Evolutionary conservation across 352 stramenopile species (phyloP).

Genomic region (Phytophthora pisi): DNA sequence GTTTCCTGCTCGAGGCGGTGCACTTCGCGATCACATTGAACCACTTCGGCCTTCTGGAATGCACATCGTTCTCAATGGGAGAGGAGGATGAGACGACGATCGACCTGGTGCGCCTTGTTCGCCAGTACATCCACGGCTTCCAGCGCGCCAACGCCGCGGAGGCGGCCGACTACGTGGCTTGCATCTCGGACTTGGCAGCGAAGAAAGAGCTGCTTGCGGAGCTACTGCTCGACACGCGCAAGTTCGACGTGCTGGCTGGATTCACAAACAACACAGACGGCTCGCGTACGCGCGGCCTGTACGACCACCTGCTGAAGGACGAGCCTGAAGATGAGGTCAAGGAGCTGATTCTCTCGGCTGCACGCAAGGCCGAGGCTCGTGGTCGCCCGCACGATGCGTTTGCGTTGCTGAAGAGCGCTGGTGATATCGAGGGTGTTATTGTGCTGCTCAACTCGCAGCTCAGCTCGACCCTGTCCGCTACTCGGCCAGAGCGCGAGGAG

Average conservation of each 20-base stretch:
- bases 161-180: constrained; percentile 83
- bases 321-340: constrained; percentile 77
- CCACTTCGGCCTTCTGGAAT: constrained; percentile 75
- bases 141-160: constrained; percentile 78
- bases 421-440: constrained; percentile 79
- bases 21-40: constrained; percentile 85
- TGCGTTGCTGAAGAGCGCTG: constrained; percentile 77
- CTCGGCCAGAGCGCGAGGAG: constrained; percentile 70
- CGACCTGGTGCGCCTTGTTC: constrained; percentile 77
- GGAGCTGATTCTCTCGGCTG: constrained; percentile 74
- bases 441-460: constrained; percentile 79
- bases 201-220: constrained; percentile 80
- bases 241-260: constrained; percentile 80
- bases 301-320: constrained; percentile 77
- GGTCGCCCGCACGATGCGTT: constrained; percentile 78
- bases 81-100: constrained; percentile 71
- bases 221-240: constrained; percentile 79
- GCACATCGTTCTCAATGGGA: constrained; percentile 54
- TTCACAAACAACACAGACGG: constrained; percentile 86
- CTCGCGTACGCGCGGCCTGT: constrained; percentile 76
- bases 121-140: constrained; percentile 86
- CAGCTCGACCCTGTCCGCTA: constrained; percentile 59
- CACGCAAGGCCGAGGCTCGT: constrained; percentile 74
- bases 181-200: constrained; percentile 58
- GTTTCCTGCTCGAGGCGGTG: constrained; percentile 77